These are phyloP conservation scores for Abortiporus biennis DNA, from an alignment of 1,284 basidiomycete genomes.

Conservation along the genomic window DNA sequence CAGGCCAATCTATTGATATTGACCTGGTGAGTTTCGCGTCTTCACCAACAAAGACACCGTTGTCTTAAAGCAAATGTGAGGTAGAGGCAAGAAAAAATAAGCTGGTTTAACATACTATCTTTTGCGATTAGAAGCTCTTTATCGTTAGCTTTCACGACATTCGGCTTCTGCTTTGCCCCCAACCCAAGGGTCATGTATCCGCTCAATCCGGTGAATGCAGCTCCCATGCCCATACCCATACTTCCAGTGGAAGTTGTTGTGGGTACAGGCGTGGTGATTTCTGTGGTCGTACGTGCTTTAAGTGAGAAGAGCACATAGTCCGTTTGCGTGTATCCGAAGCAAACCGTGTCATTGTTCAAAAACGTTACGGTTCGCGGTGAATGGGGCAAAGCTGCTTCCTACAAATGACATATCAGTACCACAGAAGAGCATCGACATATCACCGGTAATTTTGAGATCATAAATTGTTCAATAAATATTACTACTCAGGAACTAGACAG, in stretches of 20 bases:
- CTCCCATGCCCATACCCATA: slow-evolving; percentile 31
- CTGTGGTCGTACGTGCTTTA: slow-evolving; percentile 47
- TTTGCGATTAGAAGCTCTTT: slow-evolving; percentile 72
- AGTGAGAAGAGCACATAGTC: slow-evolving; percentile 76
- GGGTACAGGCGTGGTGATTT: slow-evolving; percentile 48
- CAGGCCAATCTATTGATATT: slow-evolving; percentile 69
- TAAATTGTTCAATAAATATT: no score
- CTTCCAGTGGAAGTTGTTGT: slow-evolving; percentile 32
- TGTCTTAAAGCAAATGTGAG: slow-evolving; percentile 37
- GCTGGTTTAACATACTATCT: slow-evolving; percentile 58
- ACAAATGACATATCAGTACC: slow-evolving; percentile 9
- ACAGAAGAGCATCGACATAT: not conserved
- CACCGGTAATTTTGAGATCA: no score
- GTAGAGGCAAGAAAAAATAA: not conserved
- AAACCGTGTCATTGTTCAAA: slow-evolving; percentile 55
- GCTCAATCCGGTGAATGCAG: slow-evolving; percentile 72
- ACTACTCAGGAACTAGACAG: no score
- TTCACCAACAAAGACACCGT: slow-evolving; percentile 66
- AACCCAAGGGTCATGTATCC: slow-evolving; percentile 87
- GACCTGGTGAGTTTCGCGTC: slow-evolving; percentile 63
- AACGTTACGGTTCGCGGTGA: slow-evolving; percentile 76
- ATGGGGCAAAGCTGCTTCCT: slow-evolving; percentile 83
- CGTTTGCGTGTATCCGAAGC: slow-evolving; percentile 71
- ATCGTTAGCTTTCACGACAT: slow-evolving; percentile 53
- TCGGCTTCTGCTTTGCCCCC: slow-evolving; percentile 68